Evolutionary conservation across 1,284 basidiomycete species (phyloP).

Genomic region (Vanrija sp.): DNA sequence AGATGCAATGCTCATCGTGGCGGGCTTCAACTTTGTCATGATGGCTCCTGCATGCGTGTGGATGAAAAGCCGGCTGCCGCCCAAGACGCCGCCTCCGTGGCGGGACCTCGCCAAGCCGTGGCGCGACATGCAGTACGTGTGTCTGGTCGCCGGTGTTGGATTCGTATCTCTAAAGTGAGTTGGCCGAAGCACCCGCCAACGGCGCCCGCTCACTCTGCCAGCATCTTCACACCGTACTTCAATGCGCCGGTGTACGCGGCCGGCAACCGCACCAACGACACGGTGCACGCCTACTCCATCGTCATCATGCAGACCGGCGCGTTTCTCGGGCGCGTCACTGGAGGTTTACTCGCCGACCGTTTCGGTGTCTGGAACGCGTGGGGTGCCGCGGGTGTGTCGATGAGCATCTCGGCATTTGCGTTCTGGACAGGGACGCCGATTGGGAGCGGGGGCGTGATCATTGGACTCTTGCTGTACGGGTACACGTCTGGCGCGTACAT

Average conservation of each 20-base stretch:
- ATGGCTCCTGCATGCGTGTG: slow-evolving; percentile 17
- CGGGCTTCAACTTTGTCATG: slow-evolving; percentile 12
- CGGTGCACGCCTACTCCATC: slow-evolving; percentile 15
- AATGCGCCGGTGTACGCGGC: slow-evolving; percentile 10
- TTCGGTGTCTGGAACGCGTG: slow-evolving; percentile 25
- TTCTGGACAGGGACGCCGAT: slow-evolving; percentile 17
- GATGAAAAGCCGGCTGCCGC: slow-evolving; percentile 16
- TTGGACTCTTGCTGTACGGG: slow-evolving; percentile 48
- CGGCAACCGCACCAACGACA: slow-evolving; percentile 5
- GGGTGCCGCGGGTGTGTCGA: slow-evolving; percentile 9
- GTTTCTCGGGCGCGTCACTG: slow-evolving; percentile 20
- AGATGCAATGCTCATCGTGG: slow-evolving; percentile 14
- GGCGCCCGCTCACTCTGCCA: slow-evolving; percentile 1
- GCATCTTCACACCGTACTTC: slow-evolving; percentile 20
- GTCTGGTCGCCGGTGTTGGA: slow-evolving; percentile 24
- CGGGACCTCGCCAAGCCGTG: slow-evolving; percentile 18
- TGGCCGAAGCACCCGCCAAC: slow-evolving; percentile 1
- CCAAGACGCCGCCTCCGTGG: slow-evolving; percentile 11
- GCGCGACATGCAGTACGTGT: slow-evolving; percentile 26
- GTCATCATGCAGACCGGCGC: slow-evolving; percentile 24
- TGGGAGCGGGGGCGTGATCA: slow-evolving; percentile 9
- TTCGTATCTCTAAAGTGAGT: slow-evolving; percentile 22
- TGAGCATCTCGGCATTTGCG: slow-evolving; percentile 15
- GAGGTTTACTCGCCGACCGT: slow-evolving; percentile 21
- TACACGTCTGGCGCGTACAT: slow-evolving; percentile 38